Evolutionary conservation across 169 alveolate genomes (phyloP).

Genomic region (Miamiensis avidus): DNA sequence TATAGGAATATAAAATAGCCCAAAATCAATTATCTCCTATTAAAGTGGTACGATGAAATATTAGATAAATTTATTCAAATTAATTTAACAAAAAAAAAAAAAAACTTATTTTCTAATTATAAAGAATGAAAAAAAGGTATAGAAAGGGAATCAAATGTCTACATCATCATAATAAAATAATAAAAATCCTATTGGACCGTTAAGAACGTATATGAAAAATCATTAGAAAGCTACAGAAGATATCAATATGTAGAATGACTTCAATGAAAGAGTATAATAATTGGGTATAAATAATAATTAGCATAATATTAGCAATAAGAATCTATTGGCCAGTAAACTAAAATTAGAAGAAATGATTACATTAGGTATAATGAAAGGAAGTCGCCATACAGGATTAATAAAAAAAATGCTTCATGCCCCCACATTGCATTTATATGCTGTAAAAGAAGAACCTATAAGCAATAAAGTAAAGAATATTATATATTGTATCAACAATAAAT

Average conservation of each 20-base stretch:
- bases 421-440: slow-evolving; percentile 44
- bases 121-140: too few relatives aligned
- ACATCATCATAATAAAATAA: background rate
- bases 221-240: slow-evolving; percentile 27
- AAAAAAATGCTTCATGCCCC: slow-evolving; percentile 62
- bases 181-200: slow-evolving; percentile 45
- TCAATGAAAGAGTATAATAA: background rate
- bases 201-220: slow-evolving; percentile 33
- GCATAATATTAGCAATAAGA: slow-evolving; percentile 1
- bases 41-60: background rate
- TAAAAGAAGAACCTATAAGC: slow-evolving; percentile 46
- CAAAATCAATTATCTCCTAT: background rate
- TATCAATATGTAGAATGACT: slow-evolving; percentile 1
- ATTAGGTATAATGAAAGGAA: slow-evolving; percentile 37
- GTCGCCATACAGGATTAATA: slow-evolving; percentile 37
- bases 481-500: background rate
- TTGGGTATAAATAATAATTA: background rate
- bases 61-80: background rate
- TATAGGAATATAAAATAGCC: background rate
- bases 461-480: slow-evolving; percentile 1
- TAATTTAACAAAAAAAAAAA: too few relatives aligned
- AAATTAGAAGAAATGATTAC: slow-evolving; percentile 61
- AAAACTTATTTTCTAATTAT: too few relatives aligned
- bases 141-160: too few relatives aligned
- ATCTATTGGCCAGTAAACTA: slow-evolving; percentile 11